Conservation (phyloP, 2,329 filamentous ascomycete genomes). For the Samsoniella hepiali region DNA sequence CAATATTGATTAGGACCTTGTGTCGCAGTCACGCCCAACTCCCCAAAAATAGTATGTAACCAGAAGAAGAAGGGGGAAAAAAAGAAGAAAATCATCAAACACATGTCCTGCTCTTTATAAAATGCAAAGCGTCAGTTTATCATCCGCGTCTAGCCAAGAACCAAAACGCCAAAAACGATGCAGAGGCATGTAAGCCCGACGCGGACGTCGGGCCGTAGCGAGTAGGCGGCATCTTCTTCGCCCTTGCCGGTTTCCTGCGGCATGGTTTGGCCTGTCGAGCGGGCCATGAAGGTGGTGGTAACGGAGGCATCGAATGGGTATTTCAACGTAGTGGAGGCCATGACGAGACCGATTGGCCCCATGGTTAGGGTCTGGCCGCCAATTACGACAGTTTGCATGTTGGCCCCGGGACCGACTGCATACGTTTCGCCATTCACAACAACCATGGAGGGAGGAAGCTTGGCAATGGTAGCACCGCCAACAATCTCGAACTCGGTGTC, state of each 20-base stretch:
- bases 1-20: background rate
- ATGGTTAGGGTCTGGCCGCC: constrained; percentile 51
- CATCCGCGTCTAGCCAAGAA: constrained; percentile 28
- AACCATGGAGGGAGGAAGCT: constrained; percentile 45
- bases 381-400: constrained; percentile 44
- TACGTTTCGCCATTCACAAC: constrained; percentile 51
- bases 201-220: constrained; percentile 21
- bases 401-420: constrained; percentile 45
- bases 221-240: constrained; percentile 24
- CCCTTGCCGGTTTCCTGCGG: constrained; percentile 27
- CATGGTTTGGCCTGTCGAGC: constrained; percentile 27
- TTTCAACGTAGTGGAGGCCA: constrained; percentile 44
- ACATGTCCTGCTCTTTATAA: constrained; percentile 5
- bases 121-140: constrained; percentile 7
- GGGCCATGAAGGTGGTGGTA: constrained; percentile 39
- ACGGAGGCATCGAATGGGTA: constrained; percentile 45
- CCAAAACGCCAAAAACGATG: constrained; percentile 41
- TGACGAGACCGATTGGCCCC: constrained; percentile 47
- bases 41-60: background rate
- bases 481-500: constrained; percentile 45
- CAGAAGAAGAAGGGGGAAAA: background rate
- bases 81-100: background rate
- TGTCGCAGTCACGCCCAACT: background rate
- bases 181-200: constrained; percentile 29
- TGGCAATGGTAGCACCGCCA: constrained; percentile 51